Evolutionary conservation across 2,329 filamentous ascomycete genomes (phyloP).

Genomic region (Helotiales sp.): DNA sequence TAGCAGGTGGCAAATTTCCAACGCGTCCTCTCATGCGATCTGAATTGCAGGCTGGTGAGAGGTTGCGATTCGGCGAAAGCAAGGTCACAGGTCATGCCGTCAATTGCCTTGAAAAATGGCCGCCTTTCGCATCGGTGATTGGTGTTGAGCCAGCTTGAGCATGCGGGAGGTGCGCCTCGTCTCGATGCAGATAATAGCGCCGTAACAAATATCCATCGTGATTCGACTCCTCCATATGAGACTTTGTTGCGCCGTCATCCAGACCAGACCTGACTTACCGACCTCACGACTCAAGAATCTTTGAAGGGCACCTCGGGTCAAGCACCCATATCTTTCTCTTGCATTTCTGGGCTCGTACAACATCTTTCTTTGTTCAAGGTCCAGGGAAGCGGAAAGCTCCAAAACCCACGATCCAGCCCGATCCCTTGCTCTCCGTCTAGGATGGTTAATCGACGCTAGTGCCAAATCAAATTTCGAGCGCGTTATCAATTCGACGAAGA

Average conservation of each 20-base stretch:
- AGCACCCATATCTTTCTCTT: not conserved
- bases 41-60: not conserved
- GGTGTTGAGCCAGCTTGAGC: not conserved
- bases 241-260: not conserved
- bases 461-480: constrained; percentile 11
- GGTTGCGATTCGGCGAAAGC: not conserved
- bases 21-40: not conserved
- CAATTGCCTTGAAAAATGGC: not conserved
- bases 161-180: not conserved
- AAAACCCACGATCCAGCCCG: not conserved
- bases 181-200: too few relatives aligned
- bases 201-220: not conserved
- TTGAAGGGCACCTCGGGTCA: not conserved
- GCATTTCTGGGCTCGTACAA: not conserved
- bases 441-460: constrained; percentile 16
- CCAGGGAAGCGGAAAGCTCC: not conserved
- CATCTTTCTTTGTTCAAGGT: not conserved
- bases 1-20: constrained; percentile 1
- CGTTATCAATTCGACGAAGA: constrained; percentile 17
- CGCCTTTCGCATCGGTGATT: not conserved
- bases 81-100: not conserved
- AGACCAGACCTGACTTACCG: not conserved
- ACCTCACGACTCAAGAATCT: not conserved
- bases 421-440: constrained; percentile 2
- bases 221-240: not conserved